Evolutionary conservation across 495 filamentous ascomycete genomes (phyloP), one percentile per base, ranked within the genome.

Genomic region (Aspergillus bridgeri): DNA sequence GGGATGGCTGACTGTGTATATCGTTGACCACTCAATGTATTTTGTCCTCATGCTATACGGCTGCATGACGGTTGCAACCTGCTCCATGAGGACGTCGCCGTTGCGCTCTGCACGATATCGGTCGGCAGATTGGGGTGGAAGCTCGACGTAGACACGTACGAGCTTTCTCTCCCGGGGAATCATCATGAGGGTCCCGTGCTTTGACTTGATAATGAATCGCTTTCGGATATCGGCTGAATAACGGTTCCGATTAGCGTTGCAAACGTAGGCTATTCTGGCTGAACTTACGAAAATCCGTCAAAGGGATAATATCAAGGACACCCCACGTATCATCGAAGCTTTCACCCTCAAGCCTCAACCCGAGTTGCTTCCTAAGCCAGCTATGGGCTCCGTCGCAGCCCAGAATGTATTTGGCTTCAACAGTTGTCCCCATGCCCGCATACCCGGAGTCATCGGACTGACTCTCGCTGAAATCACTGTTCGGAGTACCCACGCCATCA

Each of bases 391-490:
- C 68, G 42, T 70, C 68, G 22, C 65, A 65, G 23, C 56, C 65
- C 23, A 73, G 33, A 2, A 68, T 60, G 61, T 65, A 73, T 22
- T 61, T 63, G 29, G 68, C 64, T 21, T 63, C 43, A 19, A 71
- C 65, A 5, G 19, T 63, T 51, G 65, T 57, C 3, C 48, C 53
- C 6, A 47, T 63, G 4, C 45, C 29, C 18, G 24, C 43, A 8
- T 27, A 17, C 4, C 22, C 48, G 17, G 48, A 50, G 48, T 50
- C 48, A n/a, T 29, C 48, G 9, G 24, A 50, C n/a, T n/a, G 23
- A 50, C 17, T 2, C 3, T 27, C 27, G 48, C 48, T 50, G 17
- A 15, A 7, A 23, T 50, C 48, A n/a, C 48, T 50, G 18, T 27
- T 33, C 0, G 48, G 48, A 2, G 48, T 50, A n/a, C 11, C 6